A percentile compares a stretch with the other conserved stretches of the same genome.
Evolutionary conservation across 1,284 basidiomycete species (phyloP).

Genomic region (Ustilago lituana): DNA sequence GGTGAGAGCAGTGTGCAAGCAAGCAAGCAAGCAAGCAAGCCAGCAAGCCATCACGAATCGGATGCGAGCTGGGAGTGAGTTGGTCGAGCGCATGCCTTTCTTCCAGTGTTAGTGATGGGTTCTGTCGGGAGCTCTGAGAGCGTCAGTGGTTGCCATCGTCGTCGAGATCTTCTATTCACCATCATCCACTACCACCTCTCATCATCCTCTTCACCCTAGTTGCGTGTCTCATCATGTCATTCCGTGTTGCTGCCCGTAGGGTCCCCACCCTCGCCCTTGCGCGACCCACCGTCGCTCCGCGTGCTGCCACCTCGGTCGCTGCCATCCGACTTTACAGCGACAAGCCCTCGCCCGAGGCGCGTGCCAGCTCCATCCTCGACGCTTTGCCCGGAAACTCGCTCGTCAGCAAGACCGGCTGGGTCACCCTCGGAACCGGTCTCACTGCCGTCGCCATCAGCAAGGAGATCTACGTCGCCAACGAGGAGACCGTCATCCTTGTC

Average conservation of each 20-base stretch:
- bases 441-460: slow-evolving; percentile 93
- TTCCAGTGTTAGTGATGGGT: slow-evolving; percentile 1
- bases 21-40: not conserved
- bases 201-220: slow-evolving; percentile 16
- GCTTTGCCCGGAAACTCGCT: slow-evolving; percentile 89
- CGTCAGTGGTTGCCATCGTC: slow-evolving; percentile 17
- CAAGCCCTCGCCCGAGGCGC: slow-evolving; percentile 76
- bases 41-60: not conserved
- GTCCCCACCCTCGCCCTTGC: slow-evolving; percentile 49
- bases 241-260: slow-evolving; percentile 45
- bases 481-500: slow-evolving; percentile 74
- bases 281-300: slow-evolving; percentile 37
- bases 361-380: slow-evolving; percentile 90
- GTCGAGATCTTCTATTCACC: slow-evolving; percentile 10
- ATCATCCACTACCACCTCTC: slow-evolving; percentile 11
- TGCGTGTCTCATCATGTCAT: slow-evolving; percentile 35
- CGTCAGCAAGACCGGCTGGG: slow-evolving; percentile 90
- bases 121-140: not conserved
- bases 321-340: slow-evolving; percentile 62
- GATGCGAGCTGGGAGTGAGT: too few species aligned
- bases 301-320: slow-evolving; percentile 40
- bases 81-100: not conserved
- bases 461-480: slow-evolving; percentile 97
- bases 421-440: slow-evolving; percentile 88
- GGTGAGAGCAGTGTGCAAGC: too few species aligned